A percentile compares a stretch with the other conserved stretches of the same genome.
Conservation (phyloP, 2,329 filamentous ascomycete species). For the Trichoderma gracile region DNA sequence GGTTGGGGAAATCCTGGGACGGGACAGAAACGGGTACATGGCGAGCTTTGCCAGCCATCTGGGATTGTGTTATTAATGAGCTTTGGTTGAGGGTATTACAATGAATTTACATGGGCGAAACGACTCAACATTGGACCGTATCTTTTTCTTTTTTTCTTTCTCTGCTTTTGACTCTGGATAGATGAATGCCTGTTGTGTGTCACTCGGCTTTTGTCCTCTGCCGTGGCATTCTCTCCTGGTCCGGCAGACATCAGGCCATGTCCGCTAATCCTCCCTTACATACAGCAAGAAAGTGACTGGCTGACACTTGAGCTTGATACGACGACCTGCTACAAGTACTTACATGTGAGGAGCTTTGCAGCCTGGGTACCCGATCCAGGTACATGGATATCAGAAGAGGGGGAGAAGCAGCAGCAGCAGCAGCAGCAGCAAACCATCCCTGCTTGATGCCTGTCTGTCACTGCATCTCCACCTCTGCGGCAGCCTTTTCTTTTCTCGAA, state of each 20-base stretch:
- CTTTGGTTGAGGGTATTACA: neutral
- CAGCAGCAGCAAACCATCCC: too few relatives aligned
- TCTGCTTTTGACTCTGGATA: neutral
- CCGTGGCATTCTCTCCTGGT: neutral
- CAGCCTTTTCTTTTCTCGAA: too few relatives aligned
- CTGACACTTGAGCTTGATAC: neutral
- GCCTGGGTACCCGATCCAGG: neutral
- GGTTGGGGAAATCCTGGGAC: neutral
- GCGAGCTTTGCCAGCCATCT: neutral
- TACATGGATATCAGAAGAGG: neutral
- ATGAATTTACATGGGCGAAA: conserved; percentile 10
- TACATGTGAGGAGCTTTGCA: neutral
- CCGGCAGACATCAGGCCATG: neutral
- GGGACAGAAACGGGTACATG: too few relatives aligned
- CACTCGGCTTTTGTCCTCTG: neutral
- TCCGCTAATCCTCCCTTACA: neutral
- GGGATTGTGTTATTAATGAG: conserved; percentile 9
- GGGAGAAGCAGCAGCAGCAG: neutral
- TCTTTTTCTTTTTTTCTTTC: neutral
- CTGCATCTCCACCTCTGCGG: too few relatives aligned
- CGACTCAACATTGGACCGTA: conserved; percentile 8
- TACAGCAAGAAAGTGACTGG: neutral
- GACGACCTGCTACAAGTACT: neutral
- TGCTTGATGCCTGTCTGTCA: too few relatives aligned
- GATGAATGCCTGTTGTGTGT: neutral